Base-by-base conservation (phyloP, 352 stramenopile species). In the Elongisporangium prolatum region DNA sequence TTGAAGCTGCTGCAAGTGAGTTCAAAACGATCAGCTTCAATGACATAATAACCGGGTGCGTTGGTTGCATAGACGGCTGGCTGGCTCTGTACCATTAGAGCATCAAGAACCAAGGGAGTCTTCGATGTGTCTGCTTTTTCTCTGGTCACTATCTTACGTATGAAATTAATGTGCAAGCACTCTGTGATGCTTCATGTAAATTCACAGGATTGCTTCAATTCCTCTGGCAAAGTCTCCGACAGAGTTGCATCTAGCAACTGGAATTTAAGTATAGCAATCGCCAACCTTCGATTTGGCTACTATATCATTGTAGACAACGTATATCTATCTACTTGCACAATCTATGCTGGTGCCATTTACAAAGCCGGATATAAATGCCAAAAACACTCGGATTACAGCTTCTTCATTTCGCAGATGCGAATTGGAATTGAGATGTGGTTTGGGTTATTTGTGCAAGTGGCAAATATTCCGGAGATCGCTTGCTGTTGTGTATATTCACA, bases 141-240 rank as follows among this genome's bases (percentile, higher is more conserved):
- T 63, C 57, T 6, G 57, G 44, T 0, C 50, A 58, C 25, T 63
- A 54, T 13, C 57, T 55, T 13, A 63, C 11, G 44, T 38, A 40
- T 11, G 40, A 44, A 3, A 1, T 63, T 0, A 63, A 63, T 21
- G 57, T 58, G 13, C 57, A 63, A 63, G 51, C 57, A 3, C 57
- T 64, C 7, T 59, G 52, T 20, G 52, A 64, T 34, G 22, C 40
- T 5, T 11, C 55, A 16, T 64, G 44, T 13, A 52, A 53, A 14
- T 58, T 63, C n/a, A 63, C 57, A 13, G 57, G 51, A 63, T 52
- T 63, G 57, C 40, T 21, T 63, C n/a, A 44, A 58, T 21, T 63
- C 57, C 2, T 51, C 38, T 2, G 57, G 50, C 2, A 58, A 58
- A 21, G 57, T 63, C 9, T 50, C 40, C 1, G 57, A 58, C 18